phyloP scores from a whole-genome alignment of 257 asterid genomes.

The Nicotiana undulata region DNA sequence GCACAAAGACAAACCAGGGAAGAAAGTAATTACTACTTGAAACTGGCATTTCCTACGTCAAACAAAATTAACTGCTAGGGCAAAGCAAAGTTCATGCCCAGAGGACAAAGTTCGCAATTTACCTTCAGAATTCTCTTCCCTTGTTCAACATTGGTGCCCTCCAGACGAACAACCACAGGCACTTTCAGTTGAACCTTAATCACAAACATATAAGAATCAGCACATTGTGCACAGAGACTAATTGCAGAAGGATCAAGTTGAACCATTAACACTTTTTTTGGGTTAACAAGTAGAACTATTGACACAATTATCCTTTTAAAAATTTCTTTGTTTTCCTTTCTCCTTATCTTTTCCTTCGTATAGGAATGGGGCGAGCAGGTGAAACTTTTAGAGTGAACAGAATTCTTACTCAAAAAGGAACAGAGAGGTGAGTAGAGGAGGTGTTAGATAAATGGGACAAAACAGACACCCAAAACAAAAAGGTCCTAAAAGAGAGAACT shows the following conservation, averaged over 20 bases:
- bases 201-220: conserved; percentile 6
- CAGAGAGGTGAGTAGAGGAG: neutral
- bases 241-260: neutral
- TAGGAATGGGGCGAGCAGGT: neutral
- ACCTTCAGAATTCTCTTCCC: conserved; percentile 97
- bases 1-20: conserved; percentile 12
- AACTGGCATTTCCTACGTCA: neutral
- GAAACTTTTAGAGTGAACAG: neutral
- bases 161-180: conserved; percentile 92
- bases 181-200: conserved; percentile 81
- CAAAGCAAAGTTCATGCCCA: neutral
- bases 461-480: neutral
- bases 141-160: conserved; percentile 95
- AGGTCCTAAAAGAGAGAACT: neutral
- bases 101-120: neutral
- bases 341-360: neutral
- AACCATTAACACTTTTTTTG: neutral
- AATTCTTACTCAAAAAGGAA: neutral
- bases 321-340: neutral
- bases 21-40: neutral
- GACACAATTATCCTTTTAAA: neutral
- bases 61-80: neutral
- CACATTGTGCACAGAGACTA: neutral
- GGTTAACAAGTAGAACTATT: neutral
- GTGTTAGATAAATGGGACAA: neutral